These are phyloP conservation scores for Saksenaea vasiformis DNA, from an alignment of 371 early-diverging fungal genomes.

Conservation along the genomic window DNA sequence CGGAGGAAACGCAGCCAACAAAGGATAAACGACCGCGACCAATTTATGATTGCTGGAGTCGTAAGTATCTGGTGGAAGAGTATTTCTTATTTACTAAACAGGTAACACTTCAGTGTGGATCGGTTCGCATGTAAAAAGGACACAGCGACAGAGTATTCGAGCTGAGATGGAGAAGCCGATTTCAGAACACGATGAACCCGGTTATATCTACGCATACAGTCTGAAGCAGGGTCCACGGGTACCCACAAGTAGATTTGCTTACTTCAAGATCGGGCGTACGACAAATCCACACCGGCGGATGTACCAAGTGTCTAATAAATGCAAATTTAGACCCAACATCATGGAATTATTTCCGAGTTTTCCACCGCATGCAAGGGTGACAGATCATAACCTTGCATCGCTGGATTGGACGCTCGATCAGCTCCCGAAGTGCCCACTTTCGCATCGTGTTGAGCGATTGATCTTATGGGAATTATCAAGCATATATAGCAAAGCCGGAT, in stretches of 20 bases:
- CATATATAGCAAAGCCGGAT: constrained; percentile 18
- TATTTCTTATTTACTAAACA: neutral
- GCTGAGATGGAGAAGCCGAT: constrained; percentile 50
- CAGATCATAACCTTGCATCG: constrained; percentile 24
- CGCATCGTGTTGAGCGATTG: constrained; percentile 54
- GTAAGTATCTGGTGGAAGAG: constrained; percentile 2
- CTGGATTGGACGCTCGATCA: constrained; percentile 10
- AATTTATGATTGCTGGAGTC: constrained; percentile 15
- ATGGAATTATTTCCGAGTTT: constrained; percentile 49
- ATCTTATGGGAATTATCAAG: constrained; percentile 55
- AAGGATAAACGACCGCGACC: neutral
- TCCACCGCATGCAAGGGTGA: constrained; percentile 19
- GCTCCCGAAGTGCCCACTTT: constrained; percentile 40
- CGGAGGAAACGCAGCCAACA: neutral
- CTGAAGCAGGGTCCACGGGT: constrained; percentile 28
- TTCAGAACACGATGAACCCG: constrained; percentile 46
- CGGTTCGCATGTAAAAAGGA: constrained; percentile 4
- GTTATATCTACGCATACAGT: constrained; percentile 56
- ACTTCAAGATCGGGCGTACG: constrained; percentile 60
- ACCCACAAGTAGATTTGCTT: constrained; percentile 33
- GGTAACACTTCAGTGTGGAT: constrained; percentile 35
- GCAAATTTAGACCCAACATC: constrained; percentile 46
- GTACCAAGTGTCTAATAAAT: constrained; percentile 48
- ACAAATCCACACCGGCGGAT: constrained; percentile 52
- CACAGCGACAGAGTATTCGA: constrained; percentile 8